Evolutionary conservation across 2,329 filamentous ascomycete genomes (phyloP).

Genomic region (Alternaria triticina): DNA sequence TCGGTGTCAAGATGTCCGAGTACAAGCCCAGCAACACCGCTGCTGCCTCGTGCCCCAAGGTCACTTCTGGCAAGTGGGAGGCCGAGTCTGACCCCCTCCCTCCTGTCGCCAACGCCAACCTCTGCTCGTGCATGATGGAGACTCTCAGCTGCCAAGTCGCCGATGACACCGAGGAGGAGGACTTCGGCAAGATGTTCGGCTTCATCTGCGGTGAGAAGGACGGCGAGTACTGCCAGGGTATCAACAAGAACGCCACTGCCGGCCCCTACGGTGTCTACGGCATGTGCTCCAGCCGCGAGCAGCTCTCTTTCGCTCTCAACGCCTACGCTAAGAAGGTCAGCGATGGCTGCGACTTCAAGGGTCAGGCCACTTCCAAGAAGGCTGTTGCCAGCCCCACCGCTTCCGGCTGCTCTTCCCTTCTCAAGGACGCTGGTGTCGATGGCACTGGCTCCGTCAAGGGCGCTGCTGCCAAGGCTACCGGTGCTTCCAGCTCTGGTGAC

Average conservation of each 20-base stretch:
- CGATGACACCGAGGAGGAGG: slow-evolving; percentile 60
- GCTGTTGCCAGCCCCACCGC: slow-evolving; percentile 54
- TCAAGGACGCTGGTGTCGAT: slow-evolving; percentile 68
- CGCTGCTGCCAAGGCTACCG: slow-evolving; percentile 24
- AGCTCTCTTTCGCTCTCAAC: slow-evolving; percentile 77
- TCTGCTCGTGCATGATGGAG: slow-evolving; percentile 86
- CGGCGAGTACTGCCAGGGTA: slow-evolving; percentile 67
- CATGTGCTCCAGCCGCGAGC: slow-evolving; percentile 74
- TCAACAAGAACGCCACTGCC: slow-evolving; percentile 69
- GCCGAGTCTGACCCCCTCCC: slow-evolving; percentile 73
- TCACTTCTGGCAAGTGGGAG: slow-evolving; percentile 68
- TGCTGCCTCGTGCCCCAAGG: slow-evolving; percentile 72
- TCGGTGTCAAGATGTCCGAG: slow-evolving; percentile 65
- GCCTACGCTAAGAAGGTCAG: slow-evolving; percentile 62
- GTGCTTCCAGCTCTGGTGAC: slow-evolving; percentile 16
- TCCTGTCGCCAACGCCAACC: slow-evolving; percentile 75
- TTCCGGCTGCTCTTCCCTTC: slow-evolving; percentile 62
- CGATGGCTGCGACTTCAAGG: slow-evolving; percentile 74
- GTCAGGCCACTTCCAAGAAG: slow-evolving; percentile 65
- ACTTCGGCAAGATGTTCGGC: slow-evolving; percentile 73
- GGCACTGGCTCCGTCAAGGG: slow-evolving; percentile 63
- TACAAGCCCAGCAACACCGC: slow-evolving; percentile 80
- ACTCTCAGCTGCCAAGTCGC: slow-evolving; percentile 74
- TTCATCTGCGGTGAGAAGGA: slow-evolving; percentile 69
- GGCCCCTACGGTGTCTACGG: slow-evolving; percentile 78